Evolutionary conservation across 148 eudicot species (phyloP).

Genomic region (Nepenthes gracilis): DNA sequence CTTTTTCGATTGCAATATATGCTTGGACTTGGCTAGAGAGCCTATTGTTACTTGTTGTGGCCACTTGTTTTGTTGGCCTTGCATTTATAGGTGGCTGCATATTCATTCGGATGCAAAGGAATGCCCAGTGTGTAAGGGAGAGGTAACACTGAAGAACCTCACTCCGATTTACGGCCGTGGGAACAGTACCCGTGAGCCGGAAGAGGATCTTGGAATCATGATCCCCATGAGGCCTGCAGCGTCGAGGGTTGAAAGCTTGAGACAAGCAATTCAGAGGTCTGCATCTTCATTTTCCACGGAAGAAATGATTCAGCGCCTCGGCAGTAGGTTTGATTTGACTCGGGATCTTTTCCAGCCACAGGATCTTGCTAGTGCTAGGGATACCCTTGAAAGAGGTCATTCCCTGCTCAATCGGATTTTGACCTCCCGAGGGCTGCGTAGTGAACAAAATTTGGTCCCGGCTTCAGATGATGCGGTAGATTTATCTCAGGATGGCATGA

Average conservation of each 20-base stretch:
- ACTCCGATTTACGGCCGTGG: constrained; percentile 91
- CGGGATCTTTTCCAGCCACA: constrained; percentile 40
- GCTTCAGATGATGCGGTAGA: constrained; percentile 47
- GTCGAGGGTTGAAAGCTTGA: constrained; percentile 68
- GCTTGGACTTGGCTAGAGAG: constrained; percentile 81
- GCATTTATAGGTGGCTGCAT: constrained; percentile 85
- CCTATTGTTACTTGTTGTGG: constrained; percentile 97
- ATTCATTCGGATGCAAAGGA: constrained; percentile 76
- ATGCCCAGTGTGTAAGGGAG: constrained; percentile 95
- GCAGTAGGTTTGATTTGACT: constrained; percentile 53
- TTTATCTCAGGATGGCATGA: constrained; percentile 26
- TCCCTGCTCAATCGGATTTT: constrained; percentile 48
- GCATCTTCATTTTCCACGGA: constrained; percentile 50
- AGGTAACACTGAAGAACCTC: constrained; percentile 59
- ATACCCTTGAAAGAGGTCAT: constrained; percentile 35
- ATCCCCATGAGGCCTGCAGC: constrained; percentile 73
- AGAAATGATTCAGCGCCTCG: constrained; percentile 86
- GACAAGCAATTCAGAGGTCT: constrained; percentile 73
- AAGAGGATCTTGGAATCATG: constrained; percentile 39
- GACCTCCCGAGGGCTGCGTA: constrained; percentile 54
- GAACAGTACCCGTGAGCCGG: constrained; percentile 18
- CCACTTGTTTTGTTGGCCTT: constrained; percentile 97
- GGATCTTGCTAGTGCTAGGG: constrained; percentile 26
- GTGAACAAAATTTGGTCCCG: constrained; percentile 33
- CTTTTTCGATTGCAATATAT: constrained; percentile 88